Conservation (phyloP, 768 basidiomycete species). For the Mycena floridula region DNA sequence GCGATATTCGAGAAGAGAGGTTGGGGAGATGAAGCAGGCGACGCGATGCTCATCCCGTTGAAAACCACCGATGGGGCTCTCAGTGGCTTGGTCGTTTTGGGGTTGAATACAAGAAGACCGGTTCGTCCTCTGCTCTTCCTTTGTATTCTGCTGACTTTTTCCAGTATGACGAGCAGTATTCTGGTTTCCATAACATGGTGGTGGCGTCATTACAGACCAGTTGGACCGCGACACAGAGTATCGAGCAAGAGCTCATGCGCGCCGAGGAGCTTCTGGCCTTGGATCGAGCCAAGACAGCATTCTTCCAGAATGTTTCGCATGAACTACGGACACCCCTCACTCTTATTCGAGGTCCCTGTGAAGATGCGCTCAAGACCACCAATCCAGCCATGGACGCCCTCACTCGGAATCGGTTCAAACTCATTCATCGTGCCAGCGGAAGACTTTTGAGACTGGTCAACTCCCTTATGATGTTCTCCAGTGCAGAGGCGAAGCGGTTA, state of each 20-base stretch:
- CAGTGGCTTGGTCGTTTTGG: slow-evolving; percentile 3
- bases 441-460: slow-evolving; percentile 5
- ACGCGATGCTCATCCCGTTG: slow-evolving; percentile 4
- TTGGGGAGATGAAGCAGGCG: slow-evolving; percentile 2
- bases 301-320: slow-evolving; percentile 8
- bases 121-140: background rate
- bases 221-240: background rate
- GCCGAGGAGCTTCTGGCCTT: slow-evolving; percentile 4
- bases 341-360: slow-evolving; percentile 6
- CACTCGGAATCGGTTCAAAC: slow-evolving; percentile 3
- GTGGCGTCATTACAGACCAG: slow-evolving; percentile 1
- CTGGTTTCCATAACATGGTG: slow-evolving; percentile 3
- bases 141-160: background rate
- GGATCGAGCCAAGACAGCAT: slow-evolving; percentile 4
- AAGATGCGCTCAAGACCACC: slow-evolving; percentile 4
- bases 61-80: slow-evolving; percentile 1
- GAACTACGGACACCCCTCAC: slow-evolving; percentile 4
- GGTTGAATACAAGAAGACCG: slow-evolving; percentile 5
- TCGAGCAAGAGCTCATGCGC: slow-evolving; percentile 4
- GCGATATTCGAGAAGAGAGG: slow-evolving; percentile 1
- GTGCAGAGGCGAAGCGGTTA: slow-evolving; percentile 5
- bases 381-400: slow-evolving; percentile 1
- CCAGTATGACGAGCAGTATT: slow-evolving; percentile 5
- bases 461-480: slow-evolving; percentile 5
- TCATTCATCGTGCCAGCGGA: slow-evolving; percentile 4